These are phyloP conservation scores for Baeospora myosura DNA, from an alignment of 1,284 basidiomycete species.

Conservation along the genomic window DNA sequence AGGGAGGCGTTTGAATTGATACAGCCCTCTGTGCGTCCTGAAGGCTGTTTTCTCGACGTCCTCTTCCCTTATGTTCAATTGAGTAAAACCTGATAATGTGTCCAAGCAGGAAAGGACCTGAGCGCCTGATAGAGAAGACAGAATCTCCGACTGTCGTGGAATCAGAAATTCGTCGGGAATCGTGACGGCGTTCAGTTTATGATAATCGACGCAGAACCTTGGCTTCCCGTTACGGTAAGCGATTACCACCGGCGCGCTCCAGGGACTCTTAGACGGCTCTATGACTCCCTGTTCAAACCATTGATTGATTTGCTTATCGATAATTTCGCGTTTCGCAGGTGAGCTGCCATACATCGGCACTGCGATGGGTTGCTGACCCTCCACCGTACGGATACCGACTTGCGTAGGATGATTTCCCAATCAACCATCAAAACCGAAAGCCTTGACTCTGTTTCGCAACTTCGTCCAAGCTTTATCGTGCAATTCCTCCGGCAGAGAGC, in stretches of 20 bases:
- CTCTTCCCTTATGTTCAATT: background rate
- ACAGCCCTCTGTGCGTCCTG: slow-evolving; percentile 1
- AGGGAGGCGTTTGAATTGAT: background rate
- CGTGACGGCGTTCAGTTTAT: no score
- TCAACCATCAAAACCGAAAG: background rate
- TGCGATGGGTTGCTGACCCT: background rate
- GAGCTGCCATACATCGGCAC: slow-evolving; percentile 10
- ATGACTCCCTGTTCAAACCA: slow-evolving; percentile 11
- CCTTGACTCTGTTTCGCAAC: background rate
- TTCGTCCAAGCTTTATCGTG: background rate
- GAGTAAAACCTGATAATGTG: slow-evolving; percentile 1
- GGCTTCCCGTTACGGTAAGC: slow-evolving; percentile 1
- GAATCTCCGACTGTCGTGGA: background rate
- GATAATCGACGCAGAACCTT: background rate
- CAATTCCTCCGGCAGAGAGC: background rate
- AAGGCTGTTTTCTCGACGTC: background rate
- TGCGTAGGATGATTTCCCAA: background rate
- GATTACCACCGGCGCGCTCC: background rate
- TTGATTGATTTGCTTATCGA: slow-evolving; percentile 16
- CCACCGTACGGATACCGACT: background rate
- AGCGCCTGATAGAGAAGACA: background rate
- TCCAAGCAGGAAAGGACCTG: background rate
- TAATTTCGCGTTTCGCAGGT: no score
- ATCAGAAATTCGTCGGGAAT: background rate
- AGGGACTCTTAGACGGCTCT: background rate